phyloP scores from a whole-genome alignment of 306 rosid genomes.

The Lotus japonicus region DNA sequence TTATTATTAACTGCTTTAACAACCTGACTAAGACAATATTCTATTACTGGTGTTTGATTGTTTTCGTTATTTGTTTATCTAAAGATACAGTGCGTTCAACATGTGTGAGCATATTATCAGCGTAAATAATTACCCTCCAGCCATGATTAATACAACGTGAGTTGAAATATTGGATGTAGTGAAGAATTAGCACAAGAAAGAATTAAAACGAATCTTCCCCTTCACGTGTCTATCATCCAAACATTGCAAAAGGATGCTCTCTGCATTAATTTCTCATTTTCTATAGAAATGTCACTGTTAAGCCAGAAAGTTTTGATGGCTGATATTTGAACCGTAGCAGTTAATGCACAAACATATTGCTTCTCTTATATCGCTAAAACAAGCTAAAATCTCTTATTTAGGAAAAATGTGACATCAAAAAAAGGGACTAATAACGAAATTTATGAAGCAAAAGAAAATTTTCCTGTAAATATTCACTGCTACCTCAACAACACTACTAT shows the following conservation, averaged over 20 bases:
- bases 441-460: background rate
- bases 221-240: background rate
- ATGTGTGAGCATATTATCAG: background rate
- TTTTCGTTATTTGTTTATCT: too few relatives aligned
- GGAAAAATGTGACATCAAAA: constrained; percentile 12
- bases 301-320: background rate
- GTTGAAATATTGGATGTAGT: background rate
- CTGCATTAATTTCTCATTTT: constrained; percentile 1
- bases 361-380: background rate
- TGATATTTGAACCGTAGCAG: background rate
- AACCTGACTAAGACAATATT: too few relatives aligned
- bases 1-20: too few relatives aligned
- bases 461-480: background rate
- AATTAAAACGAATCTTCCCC: background rate
- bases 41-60: too few relatives aligned
- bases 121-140: background rate
- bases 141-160: background rate
- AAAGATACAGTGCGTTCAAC: too few relatives aligned
- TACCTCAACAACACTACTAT: background rate
- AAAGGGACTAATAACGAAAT: background rate
- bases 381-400: constrained; percentile 1
- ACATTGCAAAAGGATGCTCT: background rate
- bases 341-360: constrained; percentile 10
- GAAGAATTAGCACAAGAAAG: background rate
- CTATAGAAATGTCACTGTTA: background rate